Base-by-base conservation (phyloP, 148 eudicot genomes). In the Camellia lanceoleosa region DNA sequence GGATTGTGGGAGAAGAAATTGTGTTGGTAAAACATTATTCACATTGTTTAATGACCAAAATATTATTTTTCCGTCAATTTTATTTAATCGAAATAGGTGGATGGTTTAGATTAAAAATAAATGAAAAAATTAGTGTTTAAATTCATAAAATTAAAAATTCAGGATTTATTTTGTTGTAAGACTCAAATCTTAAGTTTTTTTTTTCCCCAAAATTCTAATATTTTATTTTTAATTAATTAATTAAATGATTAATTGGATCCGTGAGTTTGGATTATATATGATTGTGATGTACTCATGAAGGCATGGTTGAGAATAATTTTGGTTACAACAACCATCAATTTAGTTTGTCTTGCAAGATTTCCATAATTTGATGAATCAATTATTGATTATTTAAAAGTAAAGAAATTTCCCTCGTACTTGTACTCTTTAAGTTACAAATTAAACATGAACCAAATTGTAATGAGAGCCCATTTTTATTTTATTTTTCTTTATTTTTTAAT, bases 271-370 rank as follows among this genome's bases (percentile, higher is more conserved):
- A 56, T 59, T 55, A 9, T 15, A 56, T 4, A 74, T 4, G 56
- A 6, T 3, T 74, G 7, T 42, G 9, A 2, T 58, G 11, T 74
- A 41, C 65, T 56, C 66, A 44, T 19, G 54, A 47, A 47, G 19
- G 13, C 18, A 63, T 46, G 12, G 55, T 46, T 20, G 19, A 19
- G 10, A 47, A 47, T 62, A 2, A 43, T 5, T 46, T 58, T n/a
- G 49, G 54, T 64, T 44, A 15, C n/a, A 38, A 63, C 59, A n/a
- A 76, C 71, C 72, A 77, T 77, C 72, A 52, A 77, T 77, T 19
- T 66, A 30, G 80, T 30, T 77, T 77, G 80, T 77, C 72, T 76
- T 76, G 69, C 58, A 76, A 76, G 79, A 44, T 23, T 64, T 67
- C 73, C 73, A 52, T 66, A 18, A 41, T 10, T 13, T 11, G n/a